Percentiles rank a stretch among this genome's conserved stretches.
Conservation (phyloP, 2,329 filamentous ascomycete genomes). For the Diaporthe sp. region DNA sequence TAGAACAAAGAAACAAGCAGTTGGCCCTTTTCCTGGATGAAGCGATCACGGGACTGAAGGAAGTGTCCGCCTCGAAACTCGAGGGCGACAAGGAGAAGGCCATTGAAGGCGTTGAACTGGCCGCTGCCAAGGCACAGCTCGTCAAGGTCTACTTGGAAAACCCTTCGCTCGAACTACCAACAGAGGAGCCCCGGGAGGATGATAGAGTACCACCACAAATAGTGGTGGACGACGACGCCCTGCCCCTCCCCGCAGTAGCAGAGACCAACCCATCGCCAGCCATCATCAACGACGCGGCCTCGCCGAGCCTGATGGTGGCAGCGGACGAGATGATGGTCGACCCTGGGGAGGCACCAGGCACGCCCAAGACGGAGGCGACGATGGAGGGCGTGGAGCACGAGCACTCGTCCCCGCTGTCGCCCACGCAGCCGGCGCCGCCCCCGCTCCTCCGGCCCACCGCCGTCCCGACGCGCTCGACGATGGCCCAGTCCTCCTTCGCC, state of each 20-base stretch:
- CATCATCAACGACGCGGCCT: constrained; percentile 34
- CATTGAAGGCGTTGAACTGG: constrained; percentile 69
- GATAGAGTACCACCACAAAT: constrained; percentile 48
- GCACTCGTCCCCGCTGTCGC: constrained; percentile 19
- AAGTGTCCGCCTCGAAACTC: constrained; percentile 65
- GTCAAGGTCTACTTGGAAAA: constrained; percentile 75
- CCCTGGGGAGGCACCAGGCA: constrained; percentile 33
- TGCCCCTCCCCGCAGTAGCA: constrained; percentile 5
- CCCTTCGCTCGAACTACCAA: constrained; percentile 52
- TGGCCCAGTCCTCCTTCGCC: constrained; percentile 82
- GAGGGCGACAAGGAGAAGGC: constrained; percentile 63
- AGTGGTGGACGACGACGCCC: constrained; percentile 44
- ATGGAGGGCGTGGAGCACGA: constrained; percentile 34
- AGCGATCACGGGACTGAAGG: constrained; percentile 74
- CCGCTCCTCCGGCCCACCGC: constrained; percentile 54
- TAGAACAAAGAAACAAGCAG: constrained; percentile 77
- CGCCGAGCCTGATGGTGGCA: constrained; percentile 34
- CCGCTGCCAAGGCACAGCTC: constrained; percentile 75
- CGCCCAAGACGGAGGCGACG: constrained; percentile 27
- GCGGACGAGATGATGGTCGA: constrained; percentile 42
- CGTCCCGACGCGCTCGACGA: constrained; percentile 73
- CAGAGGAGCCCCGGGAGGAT: constrained; percentile 48
- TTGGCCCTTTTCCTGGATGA: constrained; percentile 78
- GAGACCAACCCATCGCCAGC: not conserved
- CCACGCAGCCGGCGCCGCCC: constrained; percentile 42